A percentile compares a stretch with the other conserved stretches of the same genome.
phyloP scores from a whole-genome alignment of 176 grass and related monocot genomes.

The Musa beccarii region DNA sequence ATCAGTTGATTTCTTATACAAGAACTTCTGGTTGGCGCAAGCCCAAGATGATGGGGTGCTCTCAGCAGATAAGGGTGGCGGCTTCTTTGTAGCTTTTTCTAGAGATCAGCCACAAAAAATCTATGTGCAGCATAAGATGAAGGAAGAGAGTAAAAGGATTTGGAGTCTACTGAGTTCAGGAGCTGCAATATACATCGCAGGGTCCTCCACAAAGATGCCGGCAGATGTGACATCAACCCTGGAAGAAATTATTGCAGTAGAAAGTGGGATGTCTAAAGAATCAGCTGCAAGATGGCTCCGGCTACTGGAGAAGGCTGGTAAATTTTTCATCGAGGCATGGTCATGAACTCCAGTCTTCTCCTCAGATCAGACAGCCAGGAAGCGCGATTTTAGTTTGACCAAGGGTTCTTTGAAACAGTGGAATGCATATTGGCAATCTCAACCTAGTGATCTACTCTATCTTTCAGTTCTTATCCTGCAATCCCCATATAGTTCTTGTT shows the following conservation, averaged over 20 bases:
- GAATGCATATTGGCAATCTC: too few relatives aligned
- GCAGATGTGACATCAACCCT: conserved; percentile 61
- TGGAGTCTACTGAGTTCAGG: conserved; percentile 51
- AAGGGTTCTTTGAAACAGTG: too few relatives aligned
- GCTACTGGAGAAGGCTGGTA: conserved; percentile 52
- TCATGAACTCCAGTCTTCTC: conserved; percentile 23
- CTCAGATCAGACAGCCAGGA: too few relatives aligned
- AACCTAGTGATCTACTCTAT: too few relatives aligned
- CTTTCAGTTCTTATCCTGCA: too few relatives aligned
- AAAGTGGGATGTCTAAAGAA: conserved; percentile 32
- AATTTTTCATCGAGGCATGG: conserved; percentile 73
- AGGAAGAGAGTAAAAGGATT: conserved; percentile 61
- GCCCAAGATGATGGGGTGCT: conserved; percentile 54
- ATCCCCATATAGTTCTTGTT: too few relatives aligned
- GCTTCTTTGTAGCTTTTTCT: conserved; percentile 82
- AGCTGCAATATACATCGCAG: conserved; percentile 63
- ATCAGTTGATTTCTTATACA: conserved; percentile 63
- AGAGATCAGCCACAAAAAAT: conserved; percentile 80
- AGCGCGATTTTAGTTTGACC: too few relatives aligned
- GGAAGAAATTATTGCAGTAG: conserved; percentile 61
- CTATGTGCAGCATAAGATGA: conserved; percentile 91
- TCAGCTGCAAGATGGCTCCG: conserved; percentile 51
- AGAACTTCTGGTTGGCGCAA: conserved; percentile 76
- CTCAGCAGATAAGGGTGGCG: conserved; percentile 56
- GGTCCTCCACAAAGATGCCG: conserved; percentile 87